A percentile compares a stretch with the other conserved stretches of the same genome.
Evolutionary conservation across 495 filamentous ascomycete genomes (phyloP).

Genomic region (Neurospora sp.): DNA sequence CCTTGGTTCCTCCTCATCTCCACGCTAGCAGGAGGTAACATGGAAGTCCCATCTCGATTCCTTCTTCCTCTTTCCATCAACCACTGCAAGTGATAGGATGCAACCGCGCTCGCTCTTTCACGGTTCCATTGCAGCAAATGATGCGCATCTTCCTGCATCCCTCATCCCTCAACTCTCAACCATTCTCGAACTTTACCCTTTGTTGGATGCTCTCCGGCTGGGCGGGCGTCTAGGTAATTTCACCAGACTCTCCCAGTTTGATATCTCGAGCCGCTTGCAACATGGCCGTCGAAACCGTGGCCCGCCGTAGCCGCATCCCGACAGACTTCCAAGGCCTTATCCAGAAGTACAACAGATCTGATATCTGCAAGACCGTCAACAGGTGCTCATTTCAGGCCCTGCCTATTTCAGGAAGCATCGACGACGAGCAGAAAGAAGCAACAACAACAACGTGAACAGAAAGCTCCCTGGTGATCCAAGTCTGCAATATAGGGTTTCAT

Average conservation of each 20-base stretch:
- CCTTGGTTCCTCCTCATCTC: not conserved
- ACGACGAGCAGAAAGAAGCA: not conserved
- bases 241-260: not conserved
- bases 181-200: not conserved
- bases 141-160: not conserved
- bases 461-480: not conserved
- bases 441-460: not conserved
- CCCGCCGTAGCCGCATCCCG: not conserved
- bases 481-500: not conserved
- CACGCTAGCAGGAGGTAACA: not conserved
- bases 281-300: not conserved
- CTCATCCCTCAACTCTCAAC: not conserved
- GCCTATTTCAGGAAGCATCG: not conserved
- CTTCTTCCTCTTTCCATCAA: not conserved
- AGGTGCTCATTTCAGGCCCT: not conserved
- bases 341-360: not conserved
- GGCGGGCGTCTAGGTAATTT: not conserved
- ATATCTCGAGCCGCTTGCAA: not conserved
- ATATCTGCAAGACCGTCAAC: not conserved
- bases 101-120: not conserved
- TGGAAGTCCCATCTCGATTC: not conserved
- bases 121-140: not conserved
- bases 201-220: not conserved
- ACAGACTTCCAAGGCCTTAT: not conserved
- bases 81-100: not conserved